Evolutionary conservation across 352 stramenopile species (phyloP), one percentile per base, ranked within the genome.

Genomic region (Pythium insidiosum): DNA sequence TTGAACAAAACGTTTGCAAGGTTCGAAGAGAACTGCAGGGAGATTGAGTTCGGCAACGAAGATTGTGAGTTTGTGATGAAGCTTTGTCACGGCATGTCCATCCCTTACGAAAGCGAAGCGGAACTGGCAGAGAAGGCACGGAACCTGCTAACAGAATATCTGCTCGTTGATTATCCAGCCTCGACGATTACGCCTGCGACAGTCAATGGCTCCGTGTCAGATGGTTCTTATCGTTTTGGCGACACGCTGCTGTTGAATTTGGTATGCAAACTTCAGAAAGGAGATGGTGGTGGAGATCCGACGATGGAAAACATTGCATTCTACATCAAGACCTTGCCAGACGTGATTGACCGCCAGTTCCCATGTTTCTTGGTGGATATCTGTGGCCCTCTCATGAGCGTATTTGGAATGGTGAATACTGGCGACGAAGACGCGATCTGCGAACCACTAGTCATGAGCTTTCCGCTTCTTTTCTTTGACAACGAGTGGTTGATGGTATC

Each of bases 281-380:
- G 53, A 41, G 41, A 56, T 22, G 42, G 41, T 20, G 37, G 38
- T 38, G 36, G 47, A 5, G 53, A 61, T 43, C 53, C 41, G 29
- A 61, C 53, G 25, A 57, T 57, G 47, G 28, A 57, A 18, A 50
- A 53, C 24, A 7, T 57, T 40, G 40, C 53, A 4, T 61, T 40
- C 39, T 61, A 61, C 30, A 52, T 57, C 46, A 61, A 57, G 37
- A 50, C n/a, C 15, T 53, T 61, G 22, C 47, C 47, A 12, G 18
- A 23, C n/a, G 33, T 44, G 29, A 50, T 62, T 13, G 38, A 51
- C 34, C 54, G 20, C 21, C 54, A 58, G 43, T 58, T 44, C 31
- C 54, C 45, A 46, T 53, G 56, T 29, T 56, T 64, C 29, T 26
- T 60, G 35, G 40, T 60, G 45, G 37, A 57, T 44, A 46, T 64